Base-by-base conservation (phyloP, 148 eudicot genomes). In the Dianthus caryophyllus region DNA sequence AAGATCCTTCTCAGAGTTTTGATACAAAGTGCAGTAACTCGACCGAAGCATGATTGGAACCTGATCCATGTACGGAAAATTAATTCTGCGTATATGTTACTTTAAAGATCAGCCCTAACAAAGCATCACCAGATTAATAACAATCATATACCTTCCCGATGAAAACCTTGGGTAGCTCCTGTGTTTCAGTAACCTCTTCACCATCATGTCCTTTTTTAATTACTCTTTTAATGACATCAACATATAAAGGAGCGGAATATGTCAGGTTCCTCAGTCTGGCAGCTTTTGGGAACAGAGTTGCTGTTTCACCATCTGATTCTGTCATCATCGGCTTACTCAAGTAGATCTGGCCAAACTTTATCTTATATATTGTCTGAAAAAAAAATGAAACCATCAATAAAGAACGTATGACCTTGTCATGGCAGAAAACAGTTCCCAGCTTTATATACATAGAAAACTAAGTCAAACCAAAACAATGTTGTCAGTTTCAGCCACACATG, bases 1-100 rank as follows among this genome's bases (percentile, higher is more conserved):
- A 65, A 94, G 83, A 78, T 94, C 99, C 80, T 94, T 94, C 79
- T 94, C 99, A 58, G 97, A 90, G 71, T 94, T 94, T 68, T 90
- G 96, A 76, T 74, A 90, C 58, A 94, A 67, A 18, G 99, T 94
- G 73, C 99, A 94, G 73, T 94, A 94, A 78, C 97, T 94, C 16
- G 99, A 94, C 29, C 99, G 92, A 59, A 94, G 97, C 99, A 94
- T 94, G 77, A 90, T 90, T 43, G 99, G 99, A 60, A 94, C 99
- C 99, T 94, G 69, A 61, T 33, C 29, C 67, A 31, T 5, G 67
- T 51, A 48, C 14, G 30, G 4, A 25, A 55, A 51, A 26, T 50
- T 25, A 67, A 36, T 9, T 48, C 49, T 15, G 41, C 50, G 53
- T 16, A 36, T 27, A 21, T 16, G 10, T 5, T 33, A 63, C 15